Conservation (phyloP, 2,329 filamentous ascomycete genomes). For the Sclerotinia trifoliorum region DNA sequence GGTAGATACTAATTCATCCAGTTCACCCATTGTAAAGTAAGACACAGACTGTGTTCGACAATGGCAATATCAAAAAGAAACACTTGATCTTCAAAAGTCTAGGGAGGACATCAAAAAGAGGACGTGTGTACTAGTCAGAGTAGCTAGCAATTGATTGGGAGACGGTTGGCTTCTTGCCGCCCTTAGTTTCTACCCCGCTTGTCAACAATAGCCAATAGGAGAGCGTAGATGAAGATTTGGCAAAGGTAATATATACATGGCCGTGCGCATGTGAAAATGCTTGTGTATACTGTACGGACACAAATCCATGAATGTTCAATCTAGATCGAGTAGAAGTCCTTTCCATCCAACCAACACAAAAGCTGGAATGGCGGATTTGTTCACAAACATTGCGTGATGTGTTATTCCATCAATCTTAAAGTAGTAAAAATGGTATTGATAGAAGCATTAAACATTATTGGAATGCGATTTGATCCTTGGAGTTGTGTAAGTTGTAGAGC, state of each 20-base stretch:
- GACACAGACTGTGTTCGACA: not conserved
- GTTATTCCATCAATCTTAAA: not conserved
- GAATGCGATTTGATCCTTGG: not conserved
- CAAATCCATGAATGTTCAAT: not conserved
- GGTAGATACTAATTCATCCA: constrained; percentile 46
- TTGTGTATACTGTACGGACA: not conserved
- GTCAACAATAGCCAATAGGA: constrained; percentile 9
- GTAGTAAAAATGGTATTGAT: not conserved
- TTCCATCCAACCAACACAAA: not conserved
- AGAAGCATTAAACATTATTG: not conserved
- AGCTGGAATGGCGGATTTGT: not conserved
- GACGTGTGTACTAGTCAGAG: not conserved
- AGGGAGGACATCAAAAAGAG: not conserved
- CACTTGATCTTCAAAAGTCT: not conserved
- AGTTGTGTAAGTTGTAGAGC: not conserved
- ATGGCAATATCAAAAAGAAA: not conserved
- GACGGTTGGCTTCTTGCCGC: constrained; percentile 10
- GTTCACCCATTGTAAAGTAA: constrained; percentile 42
- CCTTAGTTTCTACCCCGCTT: constrained; percentile 9
- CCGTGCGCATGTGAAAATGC: not conserved
- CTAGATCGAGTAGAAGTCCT: not conserved
- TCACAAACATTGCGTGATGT: not conserved
- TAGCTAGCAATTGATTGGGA: constrained; percentile 6
- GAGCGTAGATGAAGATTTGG: not conserved
- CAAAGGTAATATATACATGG: constrained; percentile 3